Base-by-base conservation (phyloP, 371 early-diverging fungal genomes). In the Globomyces sp. region DNA sequence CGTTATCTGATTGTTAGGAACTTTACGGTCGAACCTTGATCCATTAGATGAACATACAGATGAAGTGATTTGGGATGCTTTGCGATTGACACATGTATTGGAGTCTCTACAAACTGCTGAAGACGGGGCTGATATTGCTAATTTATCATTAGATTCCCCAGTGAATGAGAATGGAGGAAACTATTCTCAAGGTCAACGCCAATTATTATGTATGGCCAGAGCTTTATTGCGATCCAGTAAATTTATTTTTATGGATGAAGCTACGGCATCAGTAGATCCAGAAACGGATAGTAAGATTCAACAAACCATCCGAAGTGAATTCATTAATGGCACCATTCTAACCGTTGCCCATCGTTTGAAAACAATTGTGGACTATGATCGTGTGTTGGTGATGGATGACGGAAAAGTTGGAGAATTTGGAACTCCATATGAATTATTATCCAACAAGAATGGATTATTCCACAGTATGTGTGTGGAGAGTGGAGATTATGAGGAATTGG, bases 181-280 rank as follows among this genome's bases (percentile, higher is more conserved):
- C 13, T 53, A 65, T 51, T 69, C 70, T 48, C 75, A 71, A 48
- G 88, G 88, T 0, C 84, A 85, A 63, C 68, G 81, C 34, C 87
- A 88, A 67, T 74, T 87, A 49, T 65, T 89, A 24, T 74, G 83
- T 43, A 67, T 87, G 43, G 81, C 85, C 1, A 72, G 89, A 44
- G 85, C 86, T 2, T 63, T 86, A 13, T 57, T 87, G 5, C 65
- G 48, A 8, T 57, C 57, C 9, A 34, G 46, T 13, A 61, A 46
- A 34, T 61, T 71, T 41, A 76, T 70, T 47, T 62, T 75, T 2
- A 74, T 98, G 70, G 98, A 97, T 74, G 98, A 80, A 51, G 77
- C 85, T 9, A 83, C 85, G 1, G 72, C 76, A 3, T 70, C 71
- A 10, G 76, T 75, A 1, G 76, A 75, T 63, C 60, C 65, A 41